phyloP scores from a whole-genome alignment of 495 filamentous ascomycete genomes.

The Xylaria curta region DNA sequence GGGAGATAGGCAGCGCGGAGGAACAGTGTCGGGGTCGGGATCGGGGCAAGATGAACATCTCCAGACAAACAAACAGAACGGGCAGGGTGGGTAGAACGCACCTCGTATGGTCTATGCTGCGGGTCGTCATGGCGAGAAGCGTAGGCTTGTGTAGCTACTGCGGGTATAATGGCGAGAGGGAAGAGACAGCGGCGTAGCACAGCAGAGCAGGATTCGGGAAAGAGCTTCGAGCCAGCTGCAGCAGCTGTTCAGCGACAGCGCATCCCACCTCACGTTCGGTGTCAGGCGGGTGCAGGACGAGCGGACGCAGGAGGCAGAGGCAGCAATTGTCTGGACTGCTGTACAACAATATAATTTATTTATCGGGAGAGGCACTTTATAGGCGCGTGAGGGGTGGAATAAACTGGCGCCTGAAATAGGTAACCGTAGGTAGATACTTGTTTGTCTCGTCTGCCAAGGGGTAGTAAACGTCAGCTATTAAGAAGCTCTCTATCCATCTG shows the following conservation, averaged over 20 bases:
- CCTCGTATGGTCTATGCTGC: conserved; percentile 57
- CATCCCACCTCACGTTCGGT: conserved; percentile 34
- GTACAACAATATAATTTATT: conserved; percentile 20
- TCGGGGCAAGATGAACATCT: not conserved
- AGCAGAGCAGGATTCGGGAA: conserved; percentile 29
- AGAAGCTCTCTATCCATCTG: not conserved
- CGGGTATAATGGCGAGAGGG: conserved; percentile 9
- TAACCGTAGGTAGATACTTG: not conserved
- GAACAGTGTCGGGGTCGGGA: not conserved
- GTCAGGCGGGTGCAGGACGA: conserved; percentile 9
- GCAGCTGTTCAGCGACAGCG: conserved; percentile 32
- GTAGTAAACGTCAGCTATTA: conserved; percentile 17
- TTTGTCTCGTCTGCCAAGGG: conserved; percentile 12
- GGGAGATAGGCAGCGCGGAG: not conserved
- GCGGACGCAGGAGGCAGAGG: conserved; percentile 8
- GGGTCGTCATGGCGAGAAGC: conserved; percentile 52
- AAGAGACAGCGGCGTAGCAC: conserved; percentile 26
- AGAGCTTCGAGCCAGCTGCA: conserved; percentile 29
- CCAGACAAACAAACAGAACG: not conserved
- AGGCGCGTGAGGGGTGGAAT: not conserved
- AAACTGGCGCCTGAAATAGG: conserved; percentile 13
- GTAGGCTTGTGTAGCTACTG: conserved; percentile 24
- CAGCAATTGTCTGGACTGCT: not conserved
- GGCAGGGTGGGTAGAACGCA: conserved; percentile 31
- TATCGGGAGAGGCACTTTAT: not conserved